Evolutionary conservation across 2,329 filamentous ascomycete species (phyloP).

Genomic region (Scopulariopsis brevicaulis): DNA sequence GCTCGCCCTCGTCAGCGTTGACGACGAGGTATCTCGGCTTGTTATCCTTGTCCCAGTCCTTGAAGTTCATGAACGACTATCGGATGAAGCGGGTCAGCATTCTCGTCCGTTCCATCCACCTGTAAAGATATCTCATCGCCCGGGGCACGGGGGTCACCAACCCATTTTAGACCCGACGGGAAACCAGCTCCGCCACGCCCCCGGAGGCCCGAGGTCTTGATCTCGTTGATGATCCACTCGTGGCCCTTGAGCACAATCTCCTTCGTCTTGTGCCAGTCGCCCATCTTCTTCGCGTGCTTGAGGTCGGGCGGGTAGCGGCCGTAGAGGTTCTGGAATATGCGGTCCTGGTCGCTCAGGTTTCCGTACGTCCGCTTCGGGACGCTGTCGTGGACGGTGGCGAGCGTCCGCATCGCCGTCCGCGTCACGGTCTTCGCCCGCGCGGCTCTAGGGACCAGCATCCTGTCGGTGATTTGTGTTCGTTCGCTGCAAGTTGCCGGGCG

Average conservation of each 20-base stretch:
- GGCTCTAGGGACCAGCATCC: constrained; percentile 33
- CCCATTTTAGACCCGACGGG: constrained; percentile 98
- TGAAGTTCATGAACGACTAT: constrained; percentile 99
- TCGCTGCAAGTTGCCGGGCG: constrained; percentile 6
- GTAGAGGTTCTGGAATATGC: constrained; percentile 99
- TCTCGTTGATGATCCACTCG: constrained; percentile 96
- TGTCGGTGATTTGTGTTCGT: constrained; percentile 13
- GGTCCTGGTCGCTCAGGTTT: constrained; percentile 88
- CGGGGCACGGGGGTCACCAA: constrained; percentile 33
- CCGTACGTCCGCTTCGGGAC: constrained; percentile 58
- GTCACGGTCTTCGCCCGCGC: constrained; percentile 27
- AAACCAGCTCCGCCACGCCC: constrained; percentile 97
- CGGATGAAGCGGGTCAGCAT: background rate
- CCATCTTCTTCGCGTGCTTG: constrained; percentile 93
- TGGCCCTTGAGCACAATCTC: constrained; percentile 92
- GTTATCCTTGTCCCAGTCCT: constrained; percentile 96
- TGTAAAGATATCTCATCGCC: background rate
- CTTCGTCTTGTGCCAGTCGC: constrained; percentile 99
- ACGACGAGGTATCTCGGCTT: constrained; percentile 95
- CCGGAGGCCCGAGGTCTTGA: constrained; percentile 92
- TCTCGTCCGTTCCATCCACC: background rate
- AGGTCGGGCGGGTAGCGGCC: constrained; percentile 83
- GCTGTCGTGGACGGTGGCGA: constrained; percentile 72
- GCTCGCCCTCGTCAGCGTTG: constrained; percentile 97
- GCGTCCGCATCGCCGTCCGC: constrained; percentile 46